A percentile compares a stretch with the other conserved stretches of the same genome.
These are phyloP conservation scores for Macrolepiota dolichaula DNA, from an alignment of 768 basidiomycete species.

Conservation along the genomic window DNA sequence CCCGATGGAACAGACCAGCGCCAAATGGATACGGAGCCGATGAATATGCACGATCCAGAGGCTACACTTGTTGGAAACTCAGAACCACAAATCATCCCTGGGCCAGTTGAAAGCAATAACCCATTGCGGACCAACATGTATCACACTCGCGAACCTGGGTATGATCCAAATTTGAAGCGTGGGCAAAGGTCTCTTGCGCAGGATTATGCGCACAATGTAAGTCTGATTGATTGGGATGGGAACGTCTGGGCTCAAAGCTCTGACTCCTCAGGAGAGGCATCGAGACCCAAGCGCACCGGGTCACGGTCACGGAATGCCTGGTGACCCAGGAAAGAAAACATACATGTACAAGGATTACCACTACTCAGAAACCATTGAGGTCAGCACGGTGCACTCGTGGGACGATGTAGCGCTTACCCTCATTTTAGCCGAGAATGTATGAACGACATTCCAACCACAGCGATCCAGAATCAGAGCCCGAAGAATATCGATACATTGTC, in stretches of 20 bases:
- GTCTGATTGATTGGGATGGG: neutral
- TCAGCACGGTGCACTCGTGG: neutral
- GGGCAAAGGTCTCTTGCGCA: neutral
- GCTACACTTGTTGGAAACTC: neutral
- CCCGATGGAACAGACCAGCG: neutral
- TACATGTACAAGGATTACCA: slow-evolving; percentile 8
- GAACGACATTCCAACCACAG: slow-evolving; percentile 15
- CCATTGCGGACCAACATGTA: neutral
- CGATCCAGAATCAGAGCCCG: slow-evolving; percentile 26
- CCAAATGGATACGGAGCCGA: neutral
- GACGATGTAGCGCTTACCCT: neutral
- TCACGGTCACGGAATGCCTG: neutral
- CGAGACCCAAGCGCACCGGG: neutral
- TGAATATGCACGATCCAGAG: neutral
- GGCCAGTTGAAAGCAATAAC: slow-evolving; percentile 3
- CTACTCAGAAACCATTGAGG: slow-evolving; percentile 19
- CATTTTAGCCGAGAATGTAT: slow-evolving; percentile 7
- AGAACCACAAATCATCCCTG: slow-evolving; percentile 6
- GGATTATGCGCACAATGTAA: neutral
- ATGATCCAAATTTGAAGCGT: neutral
- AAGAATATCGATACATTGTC: slow-evolving; percentile 54
- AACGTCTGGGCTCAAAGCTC: neutral
- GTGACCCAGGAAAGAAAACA: neutral
- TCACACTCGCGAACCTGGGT: slow-evolving; percentile 1
- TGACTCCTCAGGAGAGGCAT: neutral